Percentiles rank a stretch among this genome's conserved stretches.
Conservation (phyloP, 2,329 filamentous ascomycete species). For the Aspergillus pseudoterreus region DNA sequence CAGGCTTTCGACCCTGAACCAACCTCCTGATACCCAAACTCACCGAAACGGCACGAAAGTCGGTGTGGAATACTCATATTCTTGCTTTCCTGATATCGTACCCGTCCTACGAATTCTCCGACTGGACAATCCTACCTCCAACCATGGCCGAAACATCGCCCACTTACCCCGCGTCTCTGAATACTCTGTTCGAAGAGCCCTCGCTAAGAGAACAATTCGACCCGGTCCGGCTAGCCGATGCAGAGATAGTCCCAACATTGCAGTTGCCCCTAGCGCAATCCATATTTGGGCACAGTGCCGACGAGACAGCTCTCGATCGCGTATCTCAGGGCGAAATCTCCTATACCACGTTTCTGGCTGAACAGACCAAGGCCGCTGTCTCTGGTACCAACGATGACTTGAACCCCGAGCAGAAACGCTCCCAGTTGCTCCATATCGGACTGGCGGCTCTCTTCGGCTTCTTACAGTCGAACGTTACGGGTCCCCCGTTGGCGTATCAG, state of each 20-base stretch:
- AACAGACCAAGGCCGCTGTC: constrained; percentile 24
- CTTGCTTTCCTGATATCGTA: no score
- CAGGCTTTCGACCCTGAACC: no score
- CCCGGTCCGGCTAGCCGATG: constrained; percentile 30
- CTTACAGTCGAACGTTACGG: constrained; percentile 82
- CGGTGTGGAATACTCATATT: no score
- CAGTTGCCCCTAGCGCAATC: constrained; percentile 35
- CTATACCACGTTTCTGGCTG: constrained; percentile 35
- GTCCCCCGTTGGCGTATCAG: constrained; percentile 67
- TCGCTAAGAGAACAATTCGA: constrained; percentile 31
- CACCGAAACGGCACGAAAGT: no score
- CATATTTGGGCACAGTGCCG: constrained; percentile 35
- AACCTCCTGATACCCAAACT: no score
- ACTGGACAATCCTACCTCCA: no score
- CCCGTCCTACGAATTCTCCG: no score
- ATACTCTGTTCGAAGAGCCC: constrained; percentile 30
- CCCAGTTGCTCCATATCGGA: constrained; percentile 53
- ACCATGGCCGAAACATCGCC: constrained; percentile 23
- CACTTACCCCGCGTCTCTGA: constrained; percentile 25
- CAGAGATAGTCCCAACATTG: constrained; percentile 30
- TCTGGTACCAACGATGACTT: constrained; percentile 20
- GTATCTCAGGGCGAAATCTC: constrained; percentile 32
- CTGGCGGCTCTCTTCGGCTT: constrained; percentile 73
- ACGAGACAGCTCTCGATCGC: constrained; percentile 23
- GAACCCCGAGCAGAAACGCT: constrained; percentile 28